These are phyloP conservation scores for Cyberlindnera galapagoensis DNA, from an alignment of 805 yeast genomes.

Conservation along the genomic window DNA sequence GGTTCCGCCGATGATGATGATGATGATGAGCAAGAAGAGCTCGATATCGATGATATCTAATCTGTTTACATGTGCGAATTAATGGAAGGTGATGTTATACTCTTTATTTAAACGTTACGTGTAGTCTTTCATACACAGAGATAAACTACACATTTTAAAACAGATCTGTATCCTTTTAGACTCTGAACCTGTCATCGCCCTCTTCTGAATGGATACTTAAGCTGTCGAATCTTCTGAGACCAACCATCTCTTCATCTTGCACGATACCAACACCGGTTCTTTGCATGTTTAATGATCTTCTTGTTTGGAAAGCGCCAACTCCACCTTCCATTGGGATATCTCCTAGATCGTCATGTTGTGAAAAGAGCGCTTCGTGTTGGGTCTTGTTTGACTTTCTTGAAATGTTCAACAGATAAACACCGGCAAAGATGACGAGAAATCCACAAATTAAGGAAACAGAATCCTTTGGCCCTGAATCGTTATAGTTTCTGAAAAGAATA, in stretches of 20 bases:
- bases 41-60: slow-evolving; percentile 94
- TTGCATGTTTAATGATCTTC: slow-evolving; percentile 66
- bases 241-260: slow-evolving; percentile 44
- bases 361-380: slow-evolving; percentile 30
- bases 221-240: slow-evolving; percentile 55
- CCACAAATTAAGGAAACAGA: slow-evolving; percentile 79
- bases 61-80: background rate
- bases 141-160: too few relatives aligned
- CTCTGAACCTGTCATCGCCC: slow-evolving; percentile 27
- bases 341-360: slow-evolving; percentile 46
- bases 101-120: too few relatives aligned
- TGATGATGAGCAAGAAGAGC: slow-evolving; percentile 59
- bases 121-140: too few relatives aligned
- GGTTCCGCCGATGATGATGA: slow-evolving; percentile 86
- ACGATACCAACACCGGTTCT: slow-evolving; percentile 32
- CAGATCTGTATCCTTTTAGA: slow-evolving; percentile 5
- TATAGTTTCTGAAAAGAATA: slow-evolving; percentile 79
- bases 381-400: slow-evolving; percentile 59
- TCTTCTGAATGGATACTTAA: slow-evolving; percentile 36
- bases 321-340: slow-evolving; percentile 83
- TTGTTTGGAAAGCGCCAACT: slow-evolving; percentile 67
- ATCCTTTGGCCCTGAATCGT: slow-evolving; percentile 73
- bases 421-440: slow-evolving; percentile 78
- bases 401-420: slow-evolving; percentile 77
- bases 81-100: too few relatives aligned